phyloP scores from a whole-genome alignment of 441 rosid species.

The Mallotus repandus region DNA sequence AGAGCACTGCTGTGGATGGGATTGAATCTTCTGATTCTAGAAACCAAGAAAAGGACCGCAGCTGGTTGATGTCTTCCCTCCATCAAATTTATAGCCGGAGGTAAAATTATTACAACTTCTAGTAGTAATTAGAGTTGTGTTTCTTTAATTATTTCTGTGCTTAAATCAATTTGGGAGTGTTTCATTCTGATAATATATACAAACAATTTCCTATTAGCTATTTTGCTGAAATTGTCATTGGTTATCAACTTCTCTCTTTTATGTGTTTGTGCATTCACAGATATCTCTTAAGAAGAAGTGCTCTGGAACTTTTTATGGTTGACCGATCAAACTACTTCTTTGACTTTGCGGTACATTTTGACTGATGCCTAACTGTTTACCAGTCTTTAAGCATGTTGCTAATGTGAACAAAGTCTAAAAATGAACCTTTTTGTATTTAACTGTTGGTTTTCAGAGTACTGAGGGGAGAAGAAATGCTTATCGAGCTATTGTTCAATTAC shows the following conservation, averaged over 20 bases:
- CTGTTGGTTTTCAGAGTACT: conserved; percentile 49
- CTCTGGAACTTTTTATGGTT: conserved; percentile 96
- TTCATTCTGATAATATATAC: background rate
- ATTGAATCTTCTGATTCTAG: conserved; percentile 47
- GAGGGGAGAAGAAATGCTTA: conserved; percentile 94
- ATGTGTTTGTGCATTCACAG: conserved; percentile 37
- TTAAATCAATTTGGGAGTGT: conserved; percentile 10
- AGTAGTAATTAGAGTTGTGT: conserved; percentile 13
- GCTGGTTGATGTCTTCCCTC: conserved; percentile 90
- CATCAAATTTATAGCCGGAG: conserved; percentile 98
- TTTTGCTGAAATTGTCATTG: conserved; percentile 9
- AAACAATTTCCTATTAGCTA: background rate
- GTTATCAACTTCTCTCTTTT: background rate
- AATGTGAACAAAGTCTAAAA: conserved; percentile 5
- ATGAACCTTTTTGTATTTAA: conserved; percentile 15
- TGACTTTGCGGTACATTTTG: conserved; percentile 83
- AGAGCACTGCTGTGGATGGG: conserved; percentile 42
- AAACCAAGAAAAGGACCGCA: conserved; percentile 76
- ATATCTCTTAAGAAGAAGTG: conserved; percentile 96
- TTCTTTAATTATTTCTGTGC: conserved; percentile 11
- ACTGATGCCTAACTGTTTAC: background rate
- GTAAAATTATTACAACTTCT: conserved; percentile 37
- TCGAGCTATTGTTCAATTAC: conserved; percentile 91
- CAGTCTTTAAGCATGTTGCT: conserved; percentile 7
- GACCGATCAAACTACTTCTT: conserved; percentile 97